phyloP scores from a whole-genome alignment of 129 eudicot species.

The Flaveria ramosissima region DNA sequence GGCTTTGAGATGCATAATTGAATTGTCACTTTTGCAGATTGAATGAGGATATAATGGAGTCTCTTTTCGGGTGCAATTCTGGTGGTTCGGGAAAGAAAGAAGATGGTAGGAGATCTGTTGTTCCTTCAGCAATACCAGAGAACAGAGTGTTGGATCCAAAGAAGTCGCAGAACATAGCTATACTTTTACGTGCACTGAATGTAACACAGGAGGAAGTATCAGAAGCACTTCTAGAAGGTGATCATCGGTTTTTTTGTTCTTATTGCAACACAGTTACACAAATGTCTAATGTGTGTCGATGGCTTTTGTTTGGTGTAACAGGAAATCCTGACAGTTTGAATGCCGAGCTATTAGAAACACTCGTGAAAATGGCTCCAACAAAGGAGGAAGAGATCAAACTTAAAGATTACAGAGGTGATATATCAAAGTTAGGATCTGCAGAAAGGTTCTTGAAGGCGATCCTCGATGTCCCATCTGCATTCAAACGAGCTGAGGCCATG shows the following conservation, averaged over 20 bases:
- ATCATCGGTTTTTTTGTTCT: neutral
- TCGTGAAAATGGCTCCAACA: conserved; percentile 97
- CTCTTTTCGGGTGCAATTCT: conserved; percentile 74
- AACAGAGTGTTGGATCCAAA: conserved; percentile 91
- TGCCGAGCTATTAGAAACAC: conserved; percentile 78
- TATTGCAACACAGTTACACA: neutral
- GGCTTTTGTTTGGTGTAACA: conserved; percentile 41
- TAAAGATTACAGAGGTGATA: conserved; percentile 71
- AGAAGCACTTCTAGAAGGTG: conserved; percentile 87
- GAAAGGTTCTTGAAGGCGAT: conserved; percentile 79
- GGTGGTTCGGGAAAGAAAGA: conserved; percentile 58
- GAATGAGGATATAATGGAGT: conserved; percentile 93
- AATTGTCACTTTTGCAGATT: conserved; percentile 45
- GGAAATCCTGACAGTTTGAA: conserved; percentile 81
- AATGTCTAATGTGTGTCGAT: neutral
- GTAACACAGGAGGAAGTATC: conserved; percentile 87
- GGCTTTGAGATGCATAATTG: conserved; percentile 6
- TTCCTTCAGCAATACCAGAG: conserved; percentile 58
- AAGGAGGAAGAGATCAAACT: conserved; percentile 96
- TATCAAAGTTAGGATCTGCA: conserved; percentile 79
- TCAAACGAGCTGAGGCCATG: conserved; percentile 93
- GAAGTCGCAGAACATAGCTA: conserved; percentile 96
- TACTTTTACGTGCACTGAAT: conserved; percentile 76
- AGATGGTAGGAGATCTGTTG: conserved; percentile 43
- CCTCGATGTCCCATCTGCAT: conserved; percentile 83